Evolutionary conservation across 202 grass and related monocot genomes (phyloP).

Genomic region (Saccharum hybrid): DNA sequence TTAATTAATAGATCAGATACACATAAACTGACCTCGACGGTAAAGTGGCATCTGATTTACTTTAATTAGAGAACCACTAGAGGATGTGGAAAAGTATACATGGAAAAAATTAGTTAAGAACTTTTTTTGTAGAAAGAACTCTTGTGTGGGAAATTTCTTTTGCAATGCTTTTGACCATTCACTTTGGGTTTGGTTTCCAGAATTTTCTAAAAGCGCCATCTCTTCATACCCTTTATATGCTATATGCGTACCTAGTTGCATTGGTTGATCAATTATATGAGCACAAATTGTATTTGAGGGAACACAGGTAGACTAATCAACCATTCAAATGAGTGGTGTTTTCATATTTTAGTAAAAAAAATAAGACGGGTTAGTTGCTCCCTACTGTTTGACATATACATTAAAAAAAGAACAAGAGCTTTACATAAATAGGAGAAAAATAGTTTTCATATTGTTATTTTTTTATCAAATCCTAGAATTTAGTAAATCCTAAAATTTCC

Average conservation of each 20-base stretch:
- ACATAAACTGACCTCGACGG: neutral
- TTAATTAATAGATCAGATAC: neutral
- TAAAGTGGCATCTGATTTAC: neutral
- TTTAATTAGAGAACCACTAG: neutral
- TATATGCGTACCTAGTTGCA: neutral
- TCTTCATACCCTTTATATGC: neutral
- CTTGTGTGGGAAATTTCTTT: conserved; percentile 6
- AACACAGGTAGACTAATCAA: too few species aligned
- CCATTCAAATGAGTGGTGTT: too few species aligned
- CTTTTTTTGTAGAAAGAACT: neutral
- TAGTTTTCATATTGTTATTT: neutral
- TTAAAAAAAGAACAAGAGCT: too few species aligned
- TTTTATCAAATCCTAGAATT: neutral
- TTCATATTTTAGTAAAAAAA: too few species aligned
- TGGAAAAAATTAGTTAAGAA: neutral
- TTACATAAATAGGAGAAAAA: too few species aligned
- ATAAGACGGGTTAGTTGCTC: too few species aligned
- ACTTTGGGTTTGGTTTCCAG: neutral
- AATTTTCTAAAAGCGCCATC: neutral
- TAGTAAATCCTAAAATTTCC: neutral
- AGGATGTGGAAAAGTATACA: neutral
- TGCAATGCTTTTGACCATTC: conserved; percentile 23
- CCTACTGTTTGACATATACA: too few species aligned
- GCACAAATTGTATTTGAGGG: neutral
- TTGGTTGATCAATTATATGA: neutral